phyloP scores from a whole-genome alignment of 768 basidiomycete species.

The Leccinum longicurvipes region DNA sequence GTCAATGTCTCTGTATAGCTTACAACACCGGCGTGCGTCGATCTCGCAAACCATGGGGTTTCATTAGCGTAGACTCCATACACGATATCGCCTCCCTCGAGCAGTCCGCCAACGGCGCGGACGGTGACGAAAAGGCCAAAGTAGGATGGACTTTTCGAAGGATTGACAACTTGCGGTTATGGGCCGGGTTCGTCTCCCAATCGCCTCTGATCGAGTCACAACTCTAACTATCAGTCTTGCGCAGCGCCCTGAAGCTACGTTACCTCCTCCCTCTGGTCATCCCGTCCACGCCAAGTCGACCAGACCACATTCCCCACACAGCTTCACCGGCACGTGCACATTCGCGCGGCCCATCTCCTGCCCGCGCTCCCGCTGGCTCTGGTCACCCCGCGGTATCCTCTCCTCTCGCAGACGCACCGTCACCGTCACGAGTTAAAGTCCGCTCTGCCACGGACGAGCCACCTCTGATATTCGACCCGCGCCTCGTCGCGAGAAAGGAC shows the following conservation, averaged over 20 bases:
- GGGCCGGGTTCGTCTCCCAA: conserved; percentile 65
- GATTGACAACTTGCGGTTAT: conserved; percentile 81
- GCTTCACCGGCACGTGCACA: conserved; percentile 18
- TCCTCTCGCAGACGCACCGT: conserved; percentile 12
- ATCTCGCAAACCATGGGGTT: conserved; percentile 86
- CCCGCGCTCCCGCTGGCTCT: conserved; percentile 12
- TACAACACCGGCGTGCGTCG: conserved; percentile 81
- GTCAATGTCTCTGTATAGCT: conserved; percentile 74
- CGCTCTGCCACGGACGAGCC: conserved; percentile 43
- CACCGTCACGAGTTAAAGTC: conserved; percentile 31
- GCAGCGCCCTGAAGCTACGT: conserved; percentile 76
- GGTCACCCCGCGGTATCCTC: conserved; percentile 4
- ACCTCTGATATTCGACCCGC: conserved; percentile 66
- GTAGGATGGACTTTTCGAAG: conserved; percentile 82
- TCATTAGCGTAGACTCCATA: conserved; percentile 69
- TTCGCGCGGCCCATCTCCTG: conserved; percentile 24
- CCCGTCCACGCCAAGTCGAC: conserved; percentile 39
- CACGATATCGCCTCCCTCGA: conserved; percentile 78
- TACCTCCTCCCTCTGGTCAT: conserved; percentile 70
- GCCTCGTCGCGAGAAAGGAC: conserved; percentile 67
- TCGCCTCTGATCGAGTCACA: not conserved
- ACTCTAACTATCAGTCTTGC: conserved; percentile 1
- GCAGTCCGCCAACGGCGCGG: conserved; percentile 36
- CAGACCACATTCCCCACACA: conserved; percentile 25
- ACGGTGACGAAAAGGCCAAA: conserved; percentile 43